Conservation (phyloP, 192 early-diverging fungal genomes). For the Mortierella antarctica region DNA sequence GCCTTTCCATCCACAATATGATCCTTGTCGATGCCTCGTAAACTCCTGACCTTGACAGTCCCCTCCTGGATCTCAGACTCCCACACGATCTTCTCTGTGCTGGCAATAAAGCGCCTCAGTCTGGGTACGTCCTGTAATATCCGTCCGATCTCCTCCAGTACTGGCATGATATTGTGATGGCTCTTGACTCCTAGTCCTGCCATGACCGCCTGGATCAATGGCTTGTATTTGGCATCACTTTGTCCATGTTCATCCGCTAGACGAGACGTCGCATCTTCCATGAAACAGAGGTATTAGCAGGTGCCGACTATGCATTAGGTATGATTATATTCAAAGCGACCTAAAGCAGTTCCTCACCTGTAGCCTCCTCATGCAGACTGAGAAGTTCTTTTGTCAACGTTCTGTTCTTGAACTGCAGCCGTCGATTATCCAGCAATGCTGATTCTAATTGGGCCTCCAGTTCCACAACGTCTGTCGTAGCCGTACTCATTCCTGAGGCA, state of each 20-base stretch:
- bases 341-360: conserved; percentile 1
- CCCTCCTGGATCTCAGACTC: conserved; percentile 40
- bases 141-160: conserved; percentile 12
- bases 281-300: too few species aligned
- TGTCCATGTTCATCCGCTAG: neutral
- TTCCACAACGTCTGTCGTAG: neutral
- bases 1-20: neutral
- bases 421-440: conserved; percentile 18
- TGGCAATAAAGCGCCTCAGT: conserved; percentile 25
- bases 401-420: conserved; percentile 34
- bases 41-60: conserved; percentile 14
- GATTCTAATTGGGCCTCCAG: conserved; percentile 14
- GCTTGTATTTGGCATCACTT: conserved; percentile 3
- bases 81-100: conserved; percentile 38
- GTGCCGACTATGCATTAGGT: too few species aligned
- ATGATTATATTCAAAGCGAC: too few species aligned
- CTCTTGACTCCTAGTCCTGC: conserved; percentile 6
- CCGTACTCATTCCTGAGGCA: neutral
- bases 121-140: conserved; percentile 9
- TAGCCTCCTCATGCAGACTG: neutral
- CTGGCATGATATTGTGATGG: conserved; percentile 21
- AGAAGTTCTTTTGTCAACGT: conserved; percentile 17
- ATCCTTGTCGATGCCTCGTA: neutral
- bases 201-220: conserved; percentile 17
- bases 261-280: too few species aligned